phyloP scores from a whole-genome alignment of 2,329 filamentous ascomycete species.

The Stagonosporopsis vannaccii region DNA sequence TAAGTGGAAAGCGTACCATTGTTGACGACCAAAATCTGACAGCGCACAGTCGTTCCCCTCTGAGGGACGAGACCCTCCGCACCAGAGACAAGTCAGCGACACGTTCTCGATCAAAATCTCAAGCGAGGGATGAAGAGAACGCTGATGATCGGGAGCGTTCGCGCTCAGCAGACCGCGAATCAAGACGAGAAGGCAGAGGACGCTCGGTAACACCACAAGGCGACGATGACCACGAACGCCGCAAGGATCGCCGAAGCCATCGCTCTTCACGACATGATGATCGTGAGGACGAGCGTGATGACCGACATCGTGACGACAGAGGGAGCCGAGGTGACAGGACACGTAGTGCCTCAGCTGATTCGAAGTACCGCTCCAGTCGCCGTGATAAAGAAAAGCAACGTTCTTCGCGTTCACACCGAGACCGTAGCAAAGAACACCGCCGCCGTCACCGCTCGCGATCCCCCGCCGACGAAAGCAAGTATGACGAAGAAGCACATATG shows the following conservation, averaged over 20 bases:
- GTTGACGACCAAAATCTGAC: constrained; percentile 11
- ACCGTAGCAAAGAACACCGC: constrained; percentile 55
- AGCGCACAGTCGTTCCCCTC: constrained; percentile 38
- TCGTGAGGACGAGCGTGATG: constrained; percentile 49
- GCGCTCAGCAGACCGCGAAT: constrained; percentile 52
- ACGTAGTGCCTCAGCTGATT: constrained; percentile 69
- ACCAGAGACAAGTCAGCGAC: constrained; percentile 50
- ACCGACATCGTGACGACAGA: constrained; percentile 54
- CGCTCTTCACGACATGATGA: constrained; percentile 53
- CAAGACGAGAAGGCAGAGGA: constrained; percentile 57
- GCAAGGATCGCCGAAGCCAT: constrained; percentile 57
- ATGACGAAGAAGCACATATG: constrained; percentile 41
- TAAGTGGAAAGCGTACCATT: constrained; percentile 24
- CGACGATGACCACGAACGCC: constrained; percentile 43
- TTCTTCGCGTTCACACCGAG: constrained; percentile 56
- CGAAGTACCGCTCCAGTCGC: constrained; percentile 67
- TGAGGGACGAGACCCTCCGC: constrained; percentile 44
- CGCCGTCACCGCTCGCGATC: constrained; percentile 55
- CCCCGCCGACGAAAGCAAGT: constrained; percentile 37
- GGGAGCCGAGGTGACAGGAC: constrained; percentile 63
- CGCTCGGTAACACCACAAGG: constrained; percentile 59
- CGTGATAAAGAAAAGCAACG: constrained; percentile 53
- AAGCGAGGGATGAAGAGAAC: constrained; percentile 31
- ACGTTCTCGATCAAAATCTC: constrained; percentile 49
- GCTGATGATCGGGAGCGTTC: constrained; percentile 31